Base-by-base conservation (phyloP, 2,329 filamentous ascomycete species). In the Cercospora sojina region DNA sequence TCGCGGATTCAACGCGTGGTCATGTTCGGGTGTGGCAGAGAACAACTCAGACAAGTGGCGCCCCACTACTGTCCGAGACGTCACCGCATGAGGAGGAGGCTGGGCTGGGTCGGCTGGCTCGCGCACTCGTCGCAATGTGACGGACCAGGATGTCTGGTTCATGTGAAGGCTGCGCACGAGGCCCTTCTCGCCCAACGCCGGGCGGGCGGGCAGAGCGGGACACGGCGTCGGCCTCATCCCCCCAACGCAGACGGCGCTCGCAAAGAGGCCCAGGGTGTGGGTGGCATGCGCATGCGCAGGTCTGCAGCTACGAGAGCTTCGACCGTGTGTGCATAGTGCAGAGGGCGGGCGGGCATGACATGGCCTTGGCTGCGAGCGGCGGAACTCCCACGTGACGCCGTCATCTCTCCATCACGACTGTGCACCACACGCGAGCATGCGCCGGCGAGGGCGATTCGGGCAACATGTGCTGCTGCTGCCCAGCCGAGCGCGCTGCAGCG, bases 251-350 rank as follows among this genome's bases (percentile, higher is more conserved):
- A 47, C 20, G 18, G 20, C 20, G 43, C 25, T 32, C 41, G 59
- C 38, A 27, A 38, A 49, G 23, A 18, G 35, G 35, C 27, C 51
- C 32, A 64, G 51, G 61, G 58, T 64, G 49, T n/a, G 51, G 61
- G 55, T 43, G 60, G 55, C 35, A 49, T 8, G 35, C 62, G 35
- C 55, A 53, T 64, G 53, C 29, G 61, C 53, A 58, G 61, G 49
- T 53, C 38, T 51, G 23, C 38, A 61, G 35, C 35, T n/a, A 8
- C 35, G 20, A 49, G 43, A 49, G 43, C 13, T 25, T 56, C 51
- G 23, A 31, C 51, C 3, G 23, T 55, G 25, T 27, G 49, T 56
- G 51, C 51, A 55, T 25, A 31, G 43, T 43, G n/a, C 13, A 41
- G 32, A 35, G 35, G 35, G 35, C 23, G 27, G 23, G 29, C 58